Evolutionary conservation across 106 monocot genomes (phyloP).

Genomic region (Gastrodia elata): DNA sequence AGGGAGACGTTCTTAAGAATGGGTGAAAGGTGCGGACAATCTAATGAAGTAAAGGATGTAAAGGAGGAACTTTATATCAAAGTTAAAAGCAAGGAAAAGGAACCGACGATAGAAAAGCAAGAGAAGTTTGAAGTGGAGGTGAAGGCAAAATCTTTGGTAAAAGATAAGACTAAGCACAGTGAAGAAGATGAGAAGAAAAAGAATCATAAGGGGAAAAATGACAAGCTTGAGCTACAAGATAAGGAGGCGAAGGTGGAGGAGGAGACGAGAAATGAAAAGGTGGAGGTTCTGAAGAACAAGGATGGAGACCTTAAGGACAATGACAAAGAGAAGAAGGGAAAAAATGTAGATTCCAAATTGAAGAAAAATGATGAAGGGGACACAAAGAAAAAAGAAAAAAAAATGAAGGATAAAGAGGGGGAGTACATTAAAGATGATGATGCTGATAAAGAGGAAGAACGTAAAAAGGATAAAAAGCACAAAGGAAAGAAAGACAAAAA

Average conservation of each 20-base stretch:
- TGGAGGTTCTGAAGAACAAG: background rate
- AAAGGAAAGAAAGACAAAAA: background rate
- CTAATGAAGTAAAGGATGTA: background rate
- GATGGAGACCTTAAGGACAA: background rate
- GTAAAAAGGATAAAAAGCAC: constrained; percentile 1
- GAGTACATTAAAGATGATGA: background rate
- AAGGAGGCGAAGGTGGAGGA: constrained; percentile 1
- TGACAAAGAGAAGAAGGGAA: constrained; percentile 11
- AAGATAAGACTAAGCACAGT: background rate
- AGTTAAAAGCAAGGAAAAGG: constrained; percentile 8
- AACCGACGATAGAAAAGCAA: background rate
- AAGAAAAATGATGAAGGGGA: background rate
- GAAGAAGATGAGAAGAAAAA: background rate
- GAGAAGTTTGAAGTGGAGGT: constrained; percentile 3
- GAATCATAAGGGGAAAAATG: background rate
- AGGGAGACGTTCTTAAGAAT: background rate
- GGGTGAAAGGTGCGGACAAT: background rate
- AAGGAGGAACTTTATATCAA: constrained; percentile 8
- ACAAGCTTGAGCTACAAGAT: background rate
- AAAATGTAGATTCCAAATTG: constrained; percentile 2
- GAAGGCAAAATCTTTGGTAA: background rate
- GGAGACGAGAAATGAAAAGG: background rate
- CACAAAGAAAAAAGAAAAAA: background rate
- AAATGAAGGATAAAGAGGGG: background rate
- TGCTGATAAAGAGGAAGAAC: background rate